Evolutionary conservation across 2,329 filamentous ascomycete genomes (phyloP), one percentile per base, ranked within the genome.

Genomic region (Bretziella fagacearum): DNA sequence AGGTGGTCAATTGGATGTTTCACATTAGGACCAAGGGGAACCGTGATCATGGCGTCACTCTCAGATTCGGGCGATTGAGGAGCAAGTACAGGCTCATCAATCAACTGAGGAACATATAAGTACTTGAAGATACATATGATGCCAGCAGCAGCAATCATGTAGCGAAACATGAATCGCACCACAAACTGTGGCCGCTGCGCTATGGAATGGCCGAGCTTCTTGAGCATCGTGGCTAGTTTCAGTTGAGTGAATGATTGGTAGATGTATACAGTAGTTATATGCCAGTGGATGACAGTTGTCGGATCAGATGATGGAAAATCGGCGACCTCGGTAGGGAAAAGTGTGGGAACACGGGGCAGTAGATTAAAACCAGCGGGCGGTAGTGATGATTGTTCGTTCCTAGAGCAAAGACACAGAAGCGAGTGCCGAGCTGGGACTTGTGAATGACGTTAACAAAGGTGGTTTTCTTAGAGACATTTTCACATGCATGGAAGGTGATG

Each of bases 1-100:
- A 74, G 63, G 29, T 60, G 58, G 52, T 67, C 64, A 52, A 74
- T 73, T n/a, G 70, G 68, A 52, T 74, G 69, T 29, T 58, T 56
- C 15, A 47, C 48, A 29, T 46, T 39, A 3, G 55, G 53, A 15
- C 53, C 55, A 27, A 55, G 36, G 20, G 55, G 55, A 23, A 57
- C 48, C 15, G 55, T 49, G 35, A 49, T 49, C 18, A 46, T 49
- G 15, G 47, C 47, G 7, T 27, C 43, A n/a, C 47, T 49, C 20
- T 49, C 42, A n/a, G 42, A 46, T 23, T 49, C 47, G 10, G 47
- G 43, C 11, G 47, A 37, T 3, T 6, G 22, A 11, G 47, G 47
- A 18, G 40, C 22, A 2, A n/a, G 32, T 5, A 22, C 10, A n/a
- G 23, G 26, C 8, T 49, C 43, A 23, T 49, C 43, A 6, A 43